Evolutionary conservation across 495 filamentous ascomycete species (phyloP).

Genomic region (Neurospora sp.): DNA sequence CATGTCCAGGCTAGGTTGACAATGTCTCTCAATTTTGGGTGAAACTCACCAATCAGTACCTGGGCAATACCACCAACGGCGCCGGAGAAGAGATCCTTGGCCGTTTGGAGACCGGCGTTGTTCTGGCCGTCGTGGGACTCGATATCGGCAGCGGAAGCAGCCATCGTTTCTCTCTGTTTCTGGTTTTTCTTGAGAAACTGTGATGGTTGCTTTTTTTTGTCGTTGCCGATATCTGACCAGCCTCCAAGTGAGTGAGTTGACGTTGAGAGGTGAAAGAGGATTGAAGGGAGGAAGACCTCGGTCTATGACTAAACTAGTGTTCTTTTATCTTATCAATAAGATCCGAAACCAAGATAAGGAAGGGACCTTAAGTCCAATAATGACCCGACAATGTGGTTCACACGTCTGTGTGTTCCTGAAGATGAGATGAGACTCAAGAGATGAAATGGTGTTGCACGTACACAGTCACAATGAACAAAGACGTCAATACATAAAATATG

Average conservation of each 20-base stretch:
- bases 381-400: background rate
- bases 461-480: background rate
- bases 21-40: background rate
- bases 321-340: background rate
- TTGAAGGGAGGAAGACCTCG: background rate
- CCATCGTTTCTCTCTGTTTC: conserved; percentile 19
- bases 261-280: background rate
- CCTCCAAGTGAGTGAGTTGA: background rate
- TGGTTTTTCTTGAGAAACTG: background rate
- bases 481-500: background rate
- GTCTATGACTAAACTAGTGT: background rate
- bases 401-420: background rate
- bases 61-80: conserved; percentile 89
- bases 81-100: conserved; percentile 88
- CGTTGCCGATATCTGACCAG: background rate
- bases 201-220: background rate
- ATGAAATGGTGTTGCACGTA: background rate
- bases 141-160: conserved; percentile 30
- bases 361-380: background rate
- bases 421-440: background rate
- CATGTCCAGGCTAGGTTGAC: too few species aligned
- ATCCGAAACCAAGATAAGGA: background rate
- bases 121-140: conserved; percentile 18
- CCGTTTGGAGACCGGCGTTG: conserved; percentile 37
- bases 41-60: conserved; percentile 78